Evolutionary conservation across 2,329 filamentous ascomycete genomes (phyloP).

Genomic region (Clathrospora elynae): DNA sequence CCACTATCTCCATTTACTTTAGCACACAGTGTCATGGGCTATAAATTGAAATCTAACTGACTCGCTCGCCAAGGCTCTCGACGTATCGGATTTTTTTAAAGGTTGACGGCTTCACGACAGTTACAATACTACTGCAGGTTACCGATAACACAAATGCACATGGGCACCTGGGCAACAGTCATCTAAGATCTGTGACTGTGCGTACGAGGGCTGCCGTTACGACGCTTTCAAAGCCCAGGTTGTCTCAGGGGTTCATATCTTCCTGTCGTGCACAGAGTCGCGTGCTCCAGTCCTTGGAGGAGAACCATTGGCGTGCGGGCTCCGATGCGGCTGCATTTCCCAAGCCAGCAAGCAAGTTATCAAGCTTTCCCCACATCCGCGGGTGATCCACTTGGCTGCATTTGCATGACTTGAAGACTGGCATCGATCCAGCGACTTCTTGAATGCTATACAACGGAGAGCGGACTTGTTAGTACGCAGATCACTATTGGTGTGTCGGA

Average conservation of each 20-base stretch:
- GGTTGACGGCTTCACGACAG: constrained; percentile 13
- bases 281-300: constrained; percentile 13
- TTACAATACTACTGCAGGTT: constrained; percentile 9
- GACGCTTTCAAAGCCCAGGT: no score
- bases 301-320: constrained; percentile 10
- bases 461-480: not conserved
- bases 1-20: no score
- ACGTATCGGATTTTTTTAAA: constrained; percentile 13
- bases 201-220: not conserved
- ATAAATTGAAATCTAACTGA: constrained; percentile 8
- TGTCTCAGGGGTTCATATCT: constrained; percentile 8
- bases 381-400: constrained; percentile 13
- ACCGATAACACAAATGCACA: not conserved
- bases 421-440: constrained; percentile 2
- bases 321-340: constrained; percentile 12
- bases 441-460: not conserved
- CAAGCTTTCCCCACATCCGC: constrained; percentile 42
- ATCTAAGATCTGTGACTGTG: not conserved
- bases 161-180: no score
- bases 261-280: constrained; percentile 14
- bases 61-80: constrained; percentile 11
- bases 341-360: constrained; percentile 13
- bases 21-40: constrained; percentile 5
- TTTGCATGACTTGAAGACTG: not conserved
- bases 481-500: not conserved